phyloP scores from a whole-genome alignment of 805 yeast species.

The Monosporozyma yasuniensis region DNA sequence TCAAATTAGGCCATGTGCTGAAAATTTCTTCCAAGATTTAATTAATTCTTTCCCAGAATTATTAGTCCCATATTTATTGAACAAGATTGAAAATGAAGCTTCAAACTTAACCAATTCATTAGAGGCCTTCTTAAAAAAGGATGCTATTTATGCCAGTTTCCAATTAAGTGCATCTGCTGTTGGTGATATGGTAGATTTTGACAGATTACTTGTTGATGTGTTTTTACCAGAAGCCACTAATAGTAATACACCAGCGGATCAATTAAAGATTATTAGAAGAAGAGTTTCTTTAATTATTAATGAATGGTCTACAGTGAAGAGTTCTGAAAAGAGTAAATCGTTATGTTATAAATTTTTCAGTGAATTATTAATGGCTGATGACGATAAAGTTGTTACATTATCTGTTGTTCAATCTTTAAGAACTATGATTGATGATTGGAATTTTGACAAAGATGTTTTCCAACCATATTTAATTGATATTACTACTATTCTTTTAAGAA shows the following conservation, averaged over 20 bases:
- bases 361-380: slow-evolving; percentile 40
- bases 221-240: slow-evolving; percentile 54
- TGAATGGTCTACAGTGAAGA: slow-evolving; percentile 71
- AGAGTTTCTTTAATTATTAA: slow-evolving; percentile 67
- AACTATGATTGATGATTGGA: slow-evolving; percentile 76
- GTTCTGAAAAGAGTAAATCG: slow-evolving; percentile 49
- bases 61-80: slow-evolving; percentile 46
- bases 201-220: slow-evolving; percentile 46
- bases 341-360: slow-evolving; percentile 51
- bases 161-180: slow-evolving; percentile 67
- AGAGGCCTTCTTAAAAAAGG: slow-evolving; percentile 56
- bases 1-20: slow-evolving; percentile 81
- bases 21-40: slow-evolving; percentile 70
- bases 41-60: slow-evolving; percentile 52
- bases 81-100: slow-evolving; percentile 42
- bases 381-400: slow-evolving; percentile 74
- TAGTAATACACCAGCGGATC: slow-evolving; percentile 34
- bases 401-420: slow-evolving; percentile 65
- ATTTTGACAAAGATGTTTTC: slow-evolving; percentile 61
- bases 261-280: slow-evolving; percentile 59
- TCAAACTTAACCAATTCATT: slow-evolving; percentile 25
- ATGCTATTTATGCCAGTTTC: slow-evolving; percentile 73
- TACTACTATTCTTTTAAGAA: slow-evolving; percentile 39
- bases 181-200: slow-evolving; percentile 58
- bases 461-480: slow-evolving; percentile 52